These are phyloP conservation scores for Trichocladium antarcticum DNA, from an alignment of 495 filamentous ascomycete species.

Conservation along the genomic window DNA sequence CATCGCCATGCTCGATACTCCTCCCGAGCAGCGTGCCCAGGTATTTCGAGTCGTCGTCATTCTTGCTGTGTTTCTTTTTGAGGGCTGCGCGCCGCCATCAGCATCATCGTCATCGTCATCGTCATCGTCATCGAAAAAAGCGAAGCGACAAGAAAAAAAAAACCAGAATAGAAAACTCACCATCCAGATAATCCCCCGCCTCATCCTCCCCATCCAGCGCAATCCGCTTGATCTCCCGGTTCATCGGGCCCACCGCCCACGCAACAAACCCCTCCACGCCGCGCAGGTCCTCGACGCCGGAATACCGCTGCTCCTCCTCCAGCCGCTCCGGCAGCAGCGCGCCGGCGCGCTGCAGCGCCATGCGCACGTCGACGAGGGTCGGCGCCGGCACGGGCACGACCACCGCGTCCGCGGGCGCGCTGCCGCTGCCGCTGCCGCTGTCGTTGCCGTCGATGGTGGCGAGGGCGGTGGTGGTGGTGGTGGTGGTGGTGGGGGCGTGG, in stretches of 20 bases:
- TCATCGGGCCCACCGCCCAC: conserved; percentile 59
- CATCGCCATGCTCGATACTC: conserved; percentile 50
- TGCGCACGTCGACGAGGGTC: conserved; percentile 63
- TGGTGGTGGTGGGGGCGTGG: background rate
- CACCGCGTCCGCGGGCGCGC: background rate
- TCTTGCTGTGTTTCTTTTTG: conserved; percentile 78
- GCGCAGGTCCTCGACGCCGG: conserved; percentile 54
- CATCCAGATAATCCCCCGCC: conserved; percentile 59
- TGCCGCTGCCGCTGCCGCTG: background rate
- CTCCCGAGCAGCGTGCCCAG: conserved; percentile 69
- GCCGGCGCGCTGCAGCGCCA: conserved; percentile 68
- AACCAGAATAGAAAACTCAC: conserved; percentile 26
- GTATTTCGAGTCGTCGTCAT: conserved; percentile 65
- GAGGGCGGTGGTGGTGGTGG: background rate
- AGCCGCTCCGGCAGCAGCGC: conserved; percentile 50
- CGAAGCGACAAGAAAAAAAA: background rate
- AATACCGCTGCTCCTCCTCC: conserved; percentile 24
- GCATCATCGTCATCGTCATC: too few species aligned
- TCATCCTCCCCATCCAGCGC: conserved; percentile 45
- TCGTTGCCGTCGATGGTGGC: background rate
- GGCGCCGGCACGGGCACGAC: conserved; percentile 22
- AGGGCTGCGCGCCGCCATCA: conserved; percentile 34
- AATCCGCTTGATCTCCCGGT: conserved; percentile 54
- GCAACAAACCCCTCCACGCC: conserved; percentile 61
- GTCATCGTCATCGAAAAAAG: too few species aligned